These are phyloP conservation scores for Pontederia crassipes DNA, from an alignment of 176 grass and related monocot species.

Conservation along the genomic window DNA sequence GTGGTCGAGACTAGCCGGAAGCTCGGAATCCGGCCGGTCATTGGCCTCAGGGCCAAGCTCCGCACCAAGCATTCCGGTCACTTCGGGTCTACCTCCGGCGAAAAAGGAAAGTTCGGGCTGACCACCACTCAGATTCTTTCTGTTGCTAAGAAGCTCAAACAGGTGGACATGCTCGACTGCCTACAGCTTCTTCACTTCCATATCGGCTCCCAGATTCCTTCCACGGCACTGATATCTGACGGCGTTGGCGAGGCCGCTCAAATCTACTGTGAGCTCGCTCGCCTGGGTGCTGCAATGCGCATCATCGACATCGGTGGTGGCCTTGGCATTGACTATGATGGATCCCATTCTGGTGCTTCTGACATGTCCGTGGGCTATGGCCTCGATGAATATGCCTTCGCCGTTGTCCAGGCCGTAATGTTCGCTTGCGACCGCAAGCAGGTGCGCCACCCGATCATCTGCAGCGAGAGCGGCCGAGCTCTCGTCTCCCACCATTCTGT, in stretches of 20 bases:
- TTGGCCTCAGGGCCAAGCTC: slow-evolving; percentile 15
- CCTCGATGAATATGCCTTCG: slow-evolving; percentile 2
- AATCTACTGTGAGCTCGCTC: slow-evolving; percentile 18
- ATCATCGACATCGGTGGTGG: slow-evolving; percentile 21
- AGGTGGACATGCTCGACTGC: slow-evolving; percentile 15
- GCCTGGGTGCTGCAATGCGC: slow-evolving; percentile 7
- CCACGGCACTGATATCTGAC: slow-evolving; percentile 6
- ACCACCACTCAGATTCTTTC: slow-evolving; percentile 14
- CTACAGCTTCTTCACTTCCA: slow-evolving; percentile 19
- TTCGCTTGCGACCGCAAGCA: slow-evolving; percentile 4
- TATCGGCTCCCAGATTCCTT: slow-evolving; percentile 19
- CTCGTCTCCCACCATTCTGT: slow-evolving; percentile 16
- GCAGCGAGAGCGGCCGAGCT: slow-evolving; percentile 17
- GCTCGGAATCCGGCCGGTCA: slow-evolving; percentile 10
- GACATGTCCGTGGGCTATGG: slow-evolving; percentile 15
- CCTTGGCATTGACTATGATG: slow-evolving; percentile 16
- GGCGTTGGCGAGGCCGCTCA: slow-evolving; percentile 13
- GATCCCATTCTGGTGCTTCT: background rate
- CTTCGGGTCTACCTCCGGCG: slow-evolving; percentile 15
- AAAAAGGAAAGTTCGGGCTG: slow-evolving; percentile 23
- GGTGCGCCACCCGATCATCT: slow-evolving; percentile 11
- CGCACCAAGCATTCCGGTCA: slow-evolving; percentile 19
- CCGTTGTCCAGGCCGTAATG: slow-evolving; percentile 6
- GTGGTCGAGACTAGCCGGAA: slow-evolving; percentile 1
- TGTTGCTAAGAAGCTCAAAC: background rate